Evolutionary conservation across 1,139 yeast species (phyloP).

Genomic region (Zhuliangozyma blackwelliae): DNA sequence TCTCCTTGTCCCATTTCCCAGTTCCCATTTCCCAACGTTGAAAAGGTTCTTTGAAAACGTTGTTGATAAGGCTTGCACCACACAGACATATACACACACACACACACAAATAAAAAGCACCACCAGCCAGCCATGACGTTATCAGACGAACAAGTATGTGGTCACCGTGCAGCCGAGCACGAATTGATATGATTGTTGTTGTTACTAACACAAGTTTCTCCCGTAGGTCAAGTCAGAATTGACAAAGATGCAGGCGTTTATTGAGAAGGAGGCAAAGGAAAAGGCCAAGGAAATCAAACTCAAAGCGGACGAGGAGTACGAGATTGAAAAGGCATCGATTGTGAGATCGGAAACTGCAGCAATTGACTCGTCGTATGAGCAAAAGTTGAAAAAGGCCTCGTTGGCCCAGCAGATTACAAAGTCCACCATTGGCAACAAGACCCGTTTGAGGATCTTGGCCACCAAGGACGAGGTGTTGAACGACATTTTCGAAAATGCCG

Average conservation of each 20-base stretch:
- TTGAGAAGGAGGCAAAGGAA: conserved; percentile 98
- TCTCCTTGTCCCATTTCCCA: too few relatives aligned
- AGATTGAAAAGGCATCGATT: conserved; percentile 91
- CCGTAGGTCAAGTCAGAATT: conserved; percentile 87
- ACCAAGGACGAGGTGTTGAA: conserved; percentile 82
- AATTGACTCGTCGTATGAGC: conserved; percentile 76
- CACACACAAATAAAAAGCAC: conserved; percentile 3
- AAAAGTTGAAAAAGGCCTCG: conserved; percentile 84
- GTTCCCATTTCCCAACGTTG: not conserved
- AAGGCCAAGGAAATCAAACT: conserved; percentile 94
- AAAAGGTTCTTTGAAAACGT: not conserved
- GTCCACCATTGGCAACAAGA: conserved; percentile 92
- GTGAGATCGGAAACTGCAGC: conserved; percentile 90
- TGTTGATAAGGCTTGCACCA: conserved; percentile 6
- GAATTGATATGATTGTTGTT: not conserved
- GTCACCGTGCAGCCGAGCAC: not conserved
- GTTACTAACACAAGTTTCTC: conserved; percentile 9
- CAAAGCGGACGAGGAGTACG: conserved; percentile 98
- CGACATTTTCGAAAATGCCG: conserved; percentile 70
- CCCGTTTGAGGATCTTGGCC: conserved; percentile 82
- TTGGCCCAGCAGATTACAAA: conserved; percentile 93
- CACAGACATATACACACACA: not conserved
- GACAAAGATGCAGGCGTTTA: conserved; percentile 97
- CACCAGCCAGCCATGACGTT: conserved; percentile 28
- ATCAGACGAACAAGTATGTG: conserved; percentile 47